Base-by-base conservation (phyloP, 495 filamentous ascomycete genomes). In the Massariosphaeria phaeospora region DNA sequence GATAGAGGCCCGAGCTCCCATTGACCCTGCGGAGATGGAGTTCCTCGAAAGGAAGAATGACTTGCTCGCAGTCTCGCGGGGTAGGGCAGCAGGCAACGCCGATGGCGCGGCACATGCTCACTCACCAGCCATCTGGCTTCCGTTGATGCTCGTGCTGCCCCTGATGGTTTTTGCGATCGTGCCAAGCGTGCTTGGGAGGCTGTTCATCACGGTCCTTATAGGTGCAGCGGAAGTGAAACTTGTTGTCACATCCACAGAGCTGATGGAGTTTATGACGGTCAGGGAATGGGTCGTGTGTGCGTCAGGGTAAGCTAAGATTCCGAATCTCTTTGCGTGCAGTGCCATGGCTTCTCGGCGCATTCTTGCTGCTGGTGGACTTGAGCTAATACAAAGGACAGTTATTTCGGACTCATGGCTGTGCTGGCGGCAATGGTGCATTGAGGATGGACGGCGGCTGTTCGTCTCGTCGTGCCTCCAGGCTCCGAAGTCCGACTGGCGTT, bases 31-130 rank as follows among this genome's bases (percentile, higher is more conserved):
- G n/a, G 88, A 91, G 66, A 76, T 80, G 0, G 76, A 74, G 31
- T 91, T 91, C 65, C 73, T 94, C 5, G 76, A 86, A 30, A 70
- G 79, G 17, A 65, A 71, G 17, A 72, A 77, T 6, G 88, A 94
- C 59, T 78, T 94, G 12, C 47, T 64, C n/a, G 25, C 56, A 3
- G 26, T 64, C 13, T 42, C 55, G 15, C 48, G 48, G 23, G 44
- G 48, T 18, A 50, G 36, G 41, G 27, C 52, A 57, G 52, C 52
- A n/a, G 41, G 27, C 48, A 42, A 24, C 29, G 47, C 53, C 48
- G 52, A 53, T 62, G 55, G 55, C 50, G 61, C 45, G 5, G 45
- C 40, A 2, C 27, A 29, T n/a, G 40, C 50, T 20, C 55, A 63
- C 34, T 59, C 55, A 29, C 36, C 53, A 38, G 61, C 55, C 12